Evolutionary conservation across 2,329 filamentous ascomycete species (phyloP).

Genomic region (Davidsoniella eucalypti): DNA sequence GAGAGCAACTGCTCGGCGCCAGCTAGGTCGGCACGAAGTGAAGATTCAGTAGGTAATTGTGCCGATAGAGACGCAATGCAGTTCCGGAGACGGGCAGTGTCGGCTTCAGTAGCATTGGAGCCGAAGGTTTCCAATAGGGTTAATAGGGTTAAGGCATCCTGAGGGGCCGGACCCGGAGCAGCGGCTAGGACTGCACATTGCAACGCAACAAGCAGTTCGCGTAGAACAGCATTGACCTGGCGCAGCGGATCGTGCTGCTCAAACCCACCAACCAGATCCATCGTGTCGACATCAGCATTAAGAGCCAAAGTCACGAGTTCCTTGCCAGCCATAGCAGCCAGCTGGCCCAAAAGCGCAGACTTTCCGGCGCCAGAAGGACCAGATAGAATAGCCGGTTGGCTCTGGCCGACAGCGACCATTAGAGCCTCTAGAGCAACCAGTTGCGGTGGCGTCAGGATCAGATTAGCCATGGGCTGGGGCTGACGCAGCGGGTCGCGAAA

Average conservation of each 20-base stretch:
- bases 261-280: constrained; percentile 93
- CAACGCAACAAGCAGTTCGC: constrained; percentile 33
- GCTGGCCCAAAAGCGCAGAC: constrained; percentile 58
- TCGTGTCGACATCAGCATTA: constrained; percentile 90
- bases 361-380: constrained; percentile 79
- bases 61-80: constrained; percentile 25
- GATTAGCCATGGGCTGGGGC: constrained; percentile 32
- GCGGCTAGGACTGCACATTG: constrained; percentile 32
- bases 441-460: constrained; percentile 32
- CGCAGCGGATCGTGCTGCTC: constrained; percentile 80
- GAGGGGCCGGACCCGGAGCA: constrained; percentile 30
- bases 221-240: constrained; percentile 42
- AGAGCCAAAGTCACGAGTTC: constrained; percentile 68
- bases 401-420: constrained; percentile 71
- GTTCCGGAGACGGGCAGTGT: constrained; percentile 23
- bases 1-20: constrained; percentile 34
- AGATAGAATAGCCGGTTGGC: constrained; percentile 77
- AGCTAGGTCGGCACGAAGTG: constrained; percentile 30
- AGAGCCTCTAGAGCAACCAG: constrained; percentile 69
- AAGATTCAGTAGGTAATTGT: constrained; percentile 27
- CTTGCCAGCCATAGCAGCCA: constrained; percentile 65
- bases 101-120: constrained; percentile 15
- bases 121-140: constrained; percentile 29
- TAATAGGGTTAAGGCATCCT: constrained; percentile 33
- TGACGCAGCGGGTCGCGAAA: constrained; percentile 40